These are phyloP conservation scores for Daldinia decipiens DNA, from an alignment of 495 filamentous ascomycete species.

Conservation along the genomic window DNA sequence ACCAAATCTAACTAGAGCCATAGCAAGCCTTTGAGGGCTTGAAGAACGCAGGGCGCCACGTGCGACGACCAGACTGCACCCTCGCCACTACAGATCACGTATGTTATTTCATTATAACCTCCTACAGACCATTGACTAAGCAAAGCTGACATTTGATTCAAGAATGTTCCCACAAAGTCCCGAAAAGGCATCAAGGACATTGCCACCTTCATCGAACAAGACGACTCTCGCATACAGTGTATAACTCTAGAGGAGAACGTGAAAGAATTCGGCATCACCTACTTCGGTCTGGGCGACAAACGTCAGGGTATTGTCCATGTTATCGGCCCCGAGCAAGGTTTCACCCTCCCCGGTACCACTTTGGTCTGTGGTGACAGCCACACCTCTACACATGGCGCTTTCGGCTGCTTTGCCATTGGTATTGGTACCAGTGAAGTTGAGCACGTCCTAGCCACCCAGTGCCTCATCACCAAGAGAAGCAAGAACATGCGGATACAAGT, in stretches of 20 bases:
- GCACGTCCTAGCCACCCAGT: slow-evolving; percentile 97
- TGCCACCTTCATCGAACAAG: slow-evolving; percentile 87
- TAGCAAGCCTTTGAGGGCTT: slow-evolving; percentile 98
- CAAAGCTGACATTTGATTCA: slow-evolving; percentile 5
- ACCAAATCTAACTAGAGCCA: slow-evolving; percentile 18
- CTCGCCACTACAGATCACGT: slow-evolving; percentile 97
- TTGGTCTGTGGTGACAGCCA: slow-evolving; percentile 98
- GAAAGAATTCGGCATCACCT: slow-evolving; percentile 94
- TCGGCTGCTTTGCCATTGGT: slow-evolving; percentile 93
- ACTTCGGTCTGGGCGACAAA: slow-evolving; percentile 96
- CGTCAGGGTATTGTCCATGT: slow-evolving; percentile 98
- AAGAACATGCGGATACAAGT: slow-evolving; percentile 99
- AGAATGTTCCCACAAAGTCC: slow-evolving; percentile 93
- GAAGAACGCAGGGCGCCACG: slow-evolving; percentile 82
- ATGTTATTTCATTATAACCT: slow-evolving; percentile 54
- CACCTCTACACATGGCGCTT: slow-evolving; percentile 97
- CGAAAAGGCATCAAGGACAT: slow-evolving; percentile 90
- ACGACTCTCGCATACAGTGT: slow-evolving; percentile 92
- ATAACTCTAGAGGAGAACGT: slow-evolving; percentile 97
- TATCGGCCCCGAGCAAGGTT: slow-evolving; percentile 98
- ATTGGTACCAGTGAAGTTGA: slow-evolving; percentile 99
- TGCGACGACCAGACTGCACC: slow-evolving; percentile 95
- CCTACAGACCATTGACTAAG: not conserved
- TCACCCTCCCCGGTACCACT: slow-evolving; percentile 96
- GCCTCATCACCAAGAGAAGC: slow-evolving; percentile 89